Conservation (phyloP, 169 alveolate genomes). For the Plasmodium cynomolgi region DNA sequence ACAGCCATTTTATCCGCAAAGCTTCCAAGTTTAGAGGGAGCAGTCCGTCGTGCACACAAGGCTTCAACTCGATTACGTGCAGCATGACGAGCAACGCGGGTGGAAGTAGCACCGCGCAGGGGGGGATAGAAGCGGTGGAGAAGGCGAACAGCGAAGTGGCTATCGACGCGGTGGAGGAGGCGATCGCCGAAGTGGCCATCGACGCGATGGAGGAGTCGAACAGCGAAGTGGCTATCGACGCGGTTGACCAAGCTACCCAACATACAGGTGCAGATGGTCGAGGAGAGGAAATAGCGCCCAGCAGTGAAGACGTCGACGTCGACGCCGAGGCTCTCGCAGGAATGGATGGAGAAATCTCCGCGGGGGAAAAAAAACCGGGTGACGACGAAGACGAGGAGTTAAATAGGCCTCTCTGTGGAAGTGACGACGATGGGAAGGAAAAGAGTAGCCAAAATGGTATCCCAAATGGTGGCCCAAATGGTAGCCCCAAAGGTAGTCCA, state of each 20-base stretch:
- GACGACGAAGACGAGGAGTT: not conserved
- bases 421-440: not conserved
- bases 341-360: not conserved
- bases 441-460: not conserved
- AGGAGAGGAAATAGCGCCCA: not conserved
- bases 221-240: not conserved
- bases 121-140: not conserved
- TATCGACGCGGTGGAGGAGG: not conserved
- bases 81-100: not conserved
- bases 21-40: not conserved
- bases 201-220: not conserved
- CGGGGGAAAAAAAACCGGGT: not conserved
- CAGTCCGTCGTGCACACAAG: not conserved
- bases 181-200: not conserved
- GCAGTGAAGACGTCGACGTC: not conserved
- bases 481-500: not conserved
- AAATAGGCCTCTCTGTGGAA: not conserved
- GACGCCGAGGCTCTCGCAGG: not conserved
- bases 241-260: not conserved
- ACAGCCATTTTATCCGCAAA: not conserved
- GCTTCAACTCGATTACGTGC: not conserved
- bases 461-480: not conserved
- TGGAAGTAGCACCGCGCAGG: not conserved
- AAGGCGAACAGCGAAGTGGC: not conserved
- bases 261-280: not conserved